Base-by-base conservation (phyloP, 768 basidiomycete genomes). In the Mrakia frigida region DNA sequence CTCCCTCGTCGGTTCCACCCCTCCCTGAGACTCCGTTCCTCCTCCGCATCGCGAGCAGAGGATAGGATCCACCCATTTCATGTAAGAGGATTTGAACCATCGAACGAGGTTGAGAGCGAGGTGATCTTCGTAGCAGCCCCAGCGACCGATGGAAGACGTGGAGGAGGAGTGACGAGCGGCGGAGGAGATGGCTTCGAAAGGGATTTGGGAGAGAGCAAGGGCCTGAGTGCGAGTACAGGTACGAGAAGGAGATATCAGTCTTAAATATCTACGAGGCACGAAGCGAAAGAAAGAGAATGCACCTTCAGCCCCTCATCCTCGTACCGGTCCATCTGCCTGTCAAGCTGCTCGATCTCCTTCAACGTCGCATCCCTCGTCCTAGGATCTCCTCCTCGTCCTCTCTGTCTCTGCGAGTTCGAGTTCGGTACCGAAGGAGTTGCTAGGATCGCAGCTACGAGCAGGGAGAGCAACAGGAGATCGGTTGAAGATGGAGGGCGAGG, bases 1-100 rank as follows among this genome's bases (percentile, higher is more conserved):
- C 46, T 82, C 79, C 14, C 70, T 73, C 7, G 79, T 81, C 13
- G 84, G 80, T 7, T 77, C 80, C 23, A 65, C 67, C 18, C 37
- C 65, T 35, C 69, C 37, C 16, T 35, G 33, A 0, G 70, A 50
- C 28, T 65, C 35, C 0, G 84, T 85, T 6, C 78, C 25, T 0
- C 81, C 80, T 13, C 72, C 63, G 72, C 85, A 86, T 23, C 18
- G 56, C 0, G 83, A 79, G 75, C 85, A 86, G 18, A 78, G 79
- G 56, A 85, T 83, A 2, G 85, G 85, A 76, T 86, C 85, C 25
- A 83, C 80, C 85, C 85, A 86, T 33, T 74, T 79, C 81, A 85
- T 84, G 75, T 81, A 85, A 37, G 73, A 70, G 9, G 74, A 56
- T 77, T 85, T 85, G 82, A 85, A 86, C 85, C 85, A 86, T 75